Base-by-base conservation (phyloP, 2,329 filamentous ascomycete species). In the Cladosporium sp. region DNA sequence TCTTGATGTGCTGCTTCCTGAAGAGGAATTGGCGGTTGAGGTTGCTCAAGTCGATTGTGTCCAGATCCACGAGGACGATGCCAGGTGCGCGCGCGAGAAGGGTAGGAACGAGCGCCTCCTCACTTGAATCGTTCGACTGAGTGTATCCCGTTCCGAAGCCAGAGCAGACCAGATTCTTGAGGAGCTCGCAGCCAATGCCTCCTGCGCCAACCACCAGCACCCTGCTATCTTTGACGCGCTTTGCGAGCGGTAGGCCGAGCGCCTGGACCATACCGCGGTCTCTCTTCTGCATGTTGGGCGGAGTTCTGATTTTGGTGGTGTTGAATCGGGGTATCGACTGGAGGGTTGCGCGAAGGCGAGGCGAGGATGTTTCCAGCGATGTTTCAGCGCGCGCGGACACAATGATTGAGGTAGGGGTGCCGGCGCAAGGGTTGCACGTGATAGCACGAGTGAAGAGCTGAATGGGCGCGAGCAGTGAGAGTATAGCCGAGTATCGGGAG, bases 11-110 rank as follows among this genome's bases (percentile, higher is more conserved):
- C 68, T 97, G 91, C 63, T 92, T 86, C 54, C 91, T 83, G 70
- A 99, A 99, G 42, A 99, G 83, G 64, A 99, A 99, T 69, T 99
- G 93, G 50, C 93, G 88, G 63, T 99, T 99, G 44, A 99, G 80
- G 67, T 99, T 99, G 73, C 90, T 96, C 18, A 99, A 79, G 67
- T 99, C 93, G 72, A 99, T 97, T 1, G 93, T 99, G 69, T 99
- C 93, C 54, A 99, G 86, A 70, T 99, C 93, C 60, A 99, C 89
- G 40, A 97, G 85, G 69, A 96, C 88, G 44, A 97, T 84, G 72
- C 96, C 88, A 4, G 63, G 58, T 51, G 59, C 60, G 15, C 55
- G 51, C 29, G 45, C 52, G 13, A 41, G n/a, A 51, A 43, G 44
- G 13, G 34, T 36, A 6, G 53, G 19, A n/a, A 45, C 27, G 6